A percentile compares a stretch with the other conserved stretches of the same genome.
Evolutionary conservation across 108 stramenopile genomes (phyloP).

Genomic region (Pelagomonas calceolata): DNA sequence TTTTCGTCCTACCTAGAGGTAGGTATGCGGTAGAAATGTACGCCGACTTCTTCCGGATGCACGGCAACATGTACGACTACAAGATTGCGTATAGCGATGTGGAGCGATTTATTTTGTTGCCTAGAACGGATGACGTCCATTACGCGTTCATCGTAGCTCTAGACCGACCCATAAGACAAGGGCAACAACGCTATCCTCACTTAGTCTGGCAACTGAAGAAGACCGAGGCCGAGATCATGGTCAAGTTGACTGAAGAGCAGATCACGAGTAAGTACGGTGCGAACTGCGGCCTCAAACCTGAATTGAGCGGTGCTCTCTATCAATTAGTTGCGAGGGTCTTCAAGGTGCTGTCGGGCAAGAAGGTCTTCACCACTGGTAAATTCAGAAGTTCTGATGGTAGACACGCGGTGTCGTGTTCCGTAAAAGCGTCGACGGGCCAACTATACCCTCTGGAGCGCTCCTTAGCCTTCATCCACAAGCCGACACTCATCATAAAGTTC

Average conservation of each 20-base stretch:
- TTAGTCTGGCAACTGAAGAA: constrained; percentile 82
- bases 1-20: constrained; percentile 92
- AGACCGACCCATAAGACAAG: constrained; percentile 93
- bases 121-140: constrained; percentile 81
- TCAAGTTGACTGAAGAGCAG: background rate
- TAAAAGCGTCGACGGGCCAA: constrained; percentile 81
- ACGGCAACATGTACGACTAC: constrained; percentile 94
- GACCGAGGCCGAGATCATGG: constrained; percentile 59
- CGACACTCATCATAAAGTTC: constrained; percentile 87
- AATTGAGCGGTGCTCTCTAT: constrained; percentile 69
- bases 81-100: constrained; percentile 95
- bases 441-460: constrained; percentile 96
- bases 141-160: constrained; percentile 94
- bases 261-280: background rate
- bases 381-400: constrained; percentile 69
- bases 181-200: constrained; percentile 93
- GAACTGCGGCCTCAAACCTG: background rate
- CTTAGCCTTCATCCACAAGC: constrained; percentile 99
- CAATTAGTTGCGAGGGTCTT: constrained; percentile 95
- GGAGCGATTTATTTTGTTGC: constrained; percentile 79
- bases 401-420: constrained; percentile 37
- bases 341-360: constrained; percentile 89
- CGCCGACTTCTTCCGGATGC: constrained; percentile 66
- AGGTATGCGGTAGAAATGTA: constrained; percentile 89
- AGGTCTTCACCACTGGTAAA: constrained; percentile 88